These are phyloP conservation scores for Trichoderma breve DNA, from an alignment of 2,329 filamentous ascomycete species.

Conservation along the genomic window DNA sequence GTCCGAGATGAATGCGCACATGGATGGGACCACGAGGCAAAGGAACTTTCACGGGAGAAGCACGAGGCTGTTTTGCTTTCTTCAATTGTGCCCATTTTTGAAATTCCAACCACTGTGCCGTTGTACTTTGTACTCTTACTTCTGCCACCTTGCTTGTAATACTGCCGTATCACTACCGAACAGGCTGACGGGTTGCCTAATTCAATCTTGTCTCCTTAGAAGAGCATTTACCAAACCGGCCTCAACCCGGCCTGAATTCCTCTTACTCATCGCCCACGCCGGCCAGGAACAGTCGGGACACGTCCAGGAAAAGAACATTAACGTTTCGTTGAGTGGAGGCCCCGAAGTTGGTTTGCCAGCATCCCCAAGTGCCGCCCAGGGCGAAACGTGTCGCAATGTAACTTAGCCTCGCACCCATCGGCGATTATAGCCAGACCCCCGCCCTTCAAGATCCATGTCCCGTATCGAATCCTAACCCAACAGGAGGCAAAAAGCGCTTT, in stretches of 20 bases:
- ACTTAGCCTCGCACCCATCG: conserved; percentile 15
- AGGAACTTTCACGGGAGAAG: neutral
- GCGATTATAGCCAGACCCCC: conserved; percentile 20
- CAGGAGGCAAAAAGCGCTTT: neutral
- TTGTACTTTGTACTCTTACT: neutral
- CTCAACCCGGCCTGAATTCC: neutral
- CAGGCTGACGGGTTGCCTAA: neutral
- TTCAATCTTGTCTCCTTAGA: neutral
- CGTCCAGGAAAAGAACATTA: neutral
- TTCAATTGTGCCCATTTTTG: neutral
- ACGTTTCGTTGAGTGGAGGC: neutral
- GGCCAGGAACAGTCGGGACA: neutral
- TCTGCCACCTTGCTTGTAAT: neutral
- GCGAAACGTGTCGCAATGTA: conserved; percentile 21
- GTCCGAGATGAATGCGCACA: neutral
- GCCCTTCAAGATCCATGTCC: neutral
- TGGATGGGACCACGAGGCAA: neutral
- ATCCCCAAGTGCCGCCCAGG: conserved; percentile 14
- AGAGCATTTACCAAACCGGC: neutral
- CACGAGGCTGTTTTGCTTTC: neutral
- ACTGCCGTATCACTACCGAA: neutral
- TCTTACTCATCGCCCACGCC: neutral
- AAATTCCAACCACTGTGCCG: neutral
- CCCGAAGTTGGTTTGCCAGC: neutral
- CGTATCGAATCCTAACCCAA: neutral